A percentile compares a stretch with the other conserved stretches of the same genome.
Evolutionary conservation across 129 eudicot species (phyloP).

Genomic region (Artemisia tridentata): DNA sequence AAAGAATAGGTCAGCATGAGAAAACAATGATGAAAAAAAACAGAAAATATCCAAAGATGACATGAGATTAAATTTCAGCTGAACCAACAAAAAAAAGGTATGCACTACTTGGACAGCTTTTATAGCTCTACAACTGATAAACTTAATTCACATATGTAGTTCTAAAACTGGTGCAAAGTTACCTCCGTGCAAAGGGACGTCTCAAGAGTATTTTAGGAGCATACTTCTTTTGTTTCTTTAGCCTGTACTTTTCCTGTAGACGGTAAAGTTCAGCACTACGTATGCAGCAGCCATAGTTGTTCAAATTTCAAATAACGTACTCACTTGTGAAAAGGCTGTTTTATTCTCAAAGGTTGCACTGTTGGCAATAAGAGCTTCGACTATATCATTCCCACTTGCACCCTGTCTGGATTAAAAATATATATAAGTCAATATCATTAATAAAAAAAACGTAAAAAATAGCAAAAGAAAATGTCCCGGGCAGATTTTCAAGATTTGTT

Average conservation of each 20-base stretch:
- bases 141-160: not conserved
- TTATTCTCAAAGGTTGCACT: constrained; percentile 97
- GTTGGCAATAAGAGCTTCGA: constrained; percentile 89
- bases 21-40: constrained; percentile 2
- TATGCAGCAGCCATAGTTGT: constrained; percentile 7
- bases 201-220: constrained; percentile 86
- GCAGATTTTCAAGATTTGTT: constrained; percentile 7
- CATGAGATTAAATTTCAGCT: not conserved
- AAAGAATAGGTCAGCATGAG: constrained; percentile 27
- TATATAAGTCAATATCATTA: constrained; percentile 10
- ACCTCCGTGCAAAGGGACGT: constrained; percentile 96
- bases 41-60: not conserved
- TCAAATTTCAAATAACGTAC: constrained; percentile 15
- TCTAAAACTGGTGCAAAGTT: not conserved
- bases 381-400: constrained; percentile 78
- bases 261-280: constrained; percentile 18
- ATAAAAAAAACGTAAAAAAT: not conserved
- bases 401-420: constrained; percentile 64
- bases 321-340: constrained; percentile 88
- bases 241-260: constrained; percentile 84
- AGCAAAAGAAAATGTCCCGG: not conserved
- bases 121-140: not conserved
- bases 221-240: constrained; percentile 92
- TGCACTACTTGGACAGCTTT: not conserved
- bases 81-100: not conserved